Evolutionary conservation across 306 rosid species (phyloP), one percentile per base, ranked within the genome.

Genomic region (Medicago ruthenica): DNA sequence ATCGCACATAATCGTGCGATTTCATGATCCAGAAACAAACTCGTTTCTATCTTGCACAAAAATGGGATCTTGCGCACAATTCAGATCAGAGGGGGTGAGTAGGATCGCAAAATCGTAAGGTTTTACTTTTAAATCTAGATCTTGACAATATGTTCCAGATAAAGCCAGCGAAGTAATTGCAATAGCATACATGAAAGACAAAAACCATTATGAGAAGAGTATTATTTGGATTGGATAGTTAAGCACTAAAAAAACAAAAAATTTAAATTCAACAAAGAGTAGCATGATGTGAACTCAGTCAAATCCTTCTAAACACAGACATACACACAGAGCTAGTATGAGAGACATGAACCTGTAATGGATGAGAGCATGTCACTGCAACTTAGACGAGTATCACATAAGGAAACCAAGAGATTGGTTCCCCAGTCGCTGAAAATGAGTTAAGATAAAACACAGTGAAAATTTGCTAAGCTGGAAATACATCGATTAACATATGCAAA

Each of bases 321-420:
- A 36, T 55, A 57, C 18, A 21, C 20, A 16, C 59, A 47, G 41
- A 76, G 48, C 27, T 51, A 71, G 62, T 10, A 78, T 22, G 54
- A 27, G 55, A 47, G 73, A 68, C 41, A 59, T 44, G 80, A 83
- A 90, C 98, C 98, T 91, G 98, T 95, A 73, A 95, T 84, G 75
- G 93, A 76, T 80, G 88, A 66, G 14, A 95, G 88, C 91, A 92
- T 55, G 89, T 89, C 90, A 77, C 50, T 73, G 86, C 98, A 92
- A 79, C 92, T 86, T 47, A 88, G 34, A 68, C 57, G 88, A 61
- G 86, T 87, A 70, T 87, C 93, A 41, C 98, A 95, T 67, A 95
- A 42, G 34, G 90, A 85, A 89, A 92, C 88, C 86, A 95, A 72
- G 68, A 92, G 91, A 78, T 62, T 78, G 55, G 90, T 70, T 59